These are phyloP conservation scores for Trichothecium sympodiale DNA, from an alignment of 2,329 filamentous ascomycete genomes.

Conservation along the genomic window DNA sequence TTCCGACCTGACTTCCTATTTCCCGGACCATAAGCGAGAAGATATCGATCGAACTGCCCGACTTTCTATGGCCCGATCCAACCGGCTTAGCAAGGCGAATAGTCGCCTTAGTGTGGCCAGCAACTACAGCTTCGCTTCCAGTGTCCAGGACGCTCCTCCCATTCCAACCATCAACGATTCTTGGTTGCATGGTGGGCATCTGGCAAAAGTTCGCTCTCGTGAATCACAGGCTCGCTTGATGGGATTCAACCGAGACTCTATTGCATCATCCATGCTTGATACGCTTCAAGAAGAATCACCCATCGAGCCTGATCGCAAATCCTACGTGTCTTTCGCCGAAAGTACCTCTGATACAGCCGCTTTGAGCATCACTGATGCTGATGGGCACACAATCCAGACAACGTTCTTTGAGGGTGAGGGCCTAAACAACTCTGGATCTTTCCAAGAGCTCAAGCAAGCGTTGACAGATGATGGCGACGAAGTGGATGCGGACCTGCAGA, in stretches of 20 bases:
- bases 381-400: constrained; percentile 56
- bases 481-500: constrained; percentile 75
- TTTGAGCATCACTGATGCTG: constrained; percentile 68
- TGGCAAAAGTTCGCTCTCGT: constrained; percentile 27
- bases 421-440: constrained; percentile 54
- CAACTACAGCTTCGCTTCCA: constrained; percentile 86
- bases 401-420: constrained; percentile 80
- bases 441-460: constrained; percentile 76
- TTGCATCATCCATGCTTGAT: constrained; percentile 80
- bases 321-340: constrained; percentile 82
- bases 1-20: constrained; percentile 91
- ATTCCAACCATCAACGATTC: constrained; percentile 92
- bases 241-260: constrained; percentile 56
- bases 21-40: constrained; percentile 87
- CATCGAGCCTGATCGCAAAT: constrained; percentile 80
- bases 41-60: constrained; percentile 94
- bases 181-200: constrained; percentile 55
- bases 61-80: constrained; percentile 81
- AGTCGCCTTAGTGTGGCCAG: constrained; percentile 90
- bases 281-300: constrained; percentile 85
- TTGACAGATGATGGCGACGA: constrained; percentile 88
- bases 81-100: constrained; percentile 82
- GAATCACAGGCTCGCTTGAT: constrained; percentile 36
- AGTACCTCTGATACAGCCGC: constrained; percentile 59
- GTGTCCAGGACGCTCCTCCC: constrained; percentile 82